phyloP scores from a whole-genome alignment of 352 stramenopile genomes.

The Globisporangium takayamanum region DNA sequence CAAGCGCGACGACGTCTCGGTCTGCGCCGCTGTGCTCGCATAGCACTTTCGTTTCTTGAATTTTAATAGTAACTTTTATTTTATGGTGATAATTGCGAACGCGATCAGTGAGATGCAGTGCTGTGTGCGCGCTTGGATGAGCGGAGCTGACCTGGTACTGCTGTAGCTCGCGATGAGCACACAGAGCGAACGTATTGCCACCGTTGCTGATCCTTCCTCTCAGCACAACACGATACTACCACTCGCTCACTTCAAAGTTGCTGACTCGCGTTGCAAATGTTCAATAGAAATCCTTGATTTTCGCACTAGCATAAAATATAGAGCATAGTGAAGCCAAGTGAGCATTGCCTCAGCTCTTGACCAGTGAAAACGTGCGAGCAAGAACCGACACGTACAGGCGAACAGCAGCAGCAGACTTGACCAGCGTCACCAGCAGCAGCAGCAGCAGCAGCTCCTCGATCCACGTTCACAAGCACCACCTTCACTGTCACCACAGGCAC shows the following conservation, averaged over 20 bases:
- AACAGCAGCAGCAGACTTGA: too few species aligned
- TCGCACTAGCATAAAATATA: not conserved
- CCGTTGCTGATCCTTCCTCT: too few species aligned
- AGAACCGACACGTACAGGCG: constrained; percentile 3
- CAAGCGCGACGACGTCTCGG: constrained; percentile 84
- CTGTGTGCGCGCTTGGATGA: too few species aligned
- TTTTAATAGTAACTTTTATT: constrained; percentile 13
- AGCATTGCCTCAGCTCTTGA: constrained; percentile 6
- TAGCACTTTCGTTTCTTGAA: constrained; percentile 17
- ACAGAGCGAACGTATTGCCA: too few species aligned
- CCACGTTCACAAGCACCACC: too few species aligned
- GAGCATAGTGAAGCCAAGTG: not conserved
- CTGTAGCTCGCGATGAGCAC: too few species aligned
- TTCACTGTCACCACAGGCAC: not conserved
- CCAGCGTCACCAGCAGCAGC: not conserved
- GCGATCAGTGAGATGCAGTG: too few species aligned
- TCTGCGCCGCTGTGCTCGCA: constrained; percentile 77
- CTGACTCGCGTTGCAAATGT: not conserved
- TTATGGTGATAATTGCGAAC: not conserved
- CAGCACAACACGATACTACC: too few species aligned
- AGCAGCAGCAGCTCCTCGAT: not conserved
- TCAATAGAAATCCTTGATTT: not conserved
- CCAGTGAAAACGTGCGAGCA: constrained; percentile 14
- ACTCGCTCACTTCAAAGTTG: not conserved
- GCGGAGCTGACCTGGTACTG: too few species aligned